These are phyloP conservation scores for Pholiota adiposa DNA, from an alignment of 1,284 basidiomycete species.

Conservation along the genomic window DNA sequence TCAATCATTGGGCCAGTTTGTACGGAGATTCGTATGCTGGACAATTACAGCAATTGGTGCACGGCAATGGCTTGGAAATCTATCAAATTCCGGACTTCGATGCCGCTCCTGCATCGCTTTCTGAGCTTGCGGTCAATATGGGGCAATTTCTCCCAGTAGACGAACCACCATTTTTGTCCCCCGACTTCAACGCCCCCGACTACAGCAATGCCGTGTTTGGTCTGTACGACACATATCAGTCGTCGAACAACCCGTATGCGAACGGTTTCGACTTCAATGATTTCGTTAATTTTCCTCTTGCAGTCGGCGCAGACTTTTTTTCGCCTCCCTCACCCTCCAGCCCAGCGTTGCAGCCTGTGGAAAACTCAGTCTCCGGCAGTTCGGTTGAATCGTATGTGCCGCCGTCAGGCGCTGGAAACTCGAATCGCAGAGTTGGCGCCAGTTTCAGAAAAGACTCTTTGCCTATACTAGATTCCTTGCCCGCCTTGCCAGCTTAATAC, in stretches of 20 bases:
- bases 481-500: background rate
- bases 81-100: background rate
- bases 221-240: background rate
- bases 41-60: background rate
- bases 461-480: too few relatives aligned
- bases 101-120: background rate
- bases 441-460: background rate
- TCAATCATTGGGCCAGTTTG: background rate
- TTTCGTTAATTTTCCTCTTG: background rate
- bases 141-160: background rate
- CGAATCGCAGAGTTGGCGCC: background rate
- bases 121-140: background rate
- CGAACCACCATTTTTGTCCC: background rate
- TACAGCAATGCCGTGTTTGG: background rate
- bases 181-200: background rate
- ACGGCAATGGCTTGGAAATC: background rate
- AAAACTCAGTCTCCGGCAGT: background rate
- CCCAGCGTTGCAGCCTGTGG: background rate
- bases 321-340: background rate
- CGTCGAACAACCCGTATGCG: background rate
- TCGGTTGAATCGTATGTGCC: background rate
- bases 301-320: background rate
- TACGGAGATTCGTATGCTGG: background rate
- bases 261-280: background rate
- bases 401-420: background rate